These are phyloP conservation scores for Annulohypoxylon bovei DNA, from an alignment of 495 filamentous ascomycete species.

Conservation along the genomic window DNA sequence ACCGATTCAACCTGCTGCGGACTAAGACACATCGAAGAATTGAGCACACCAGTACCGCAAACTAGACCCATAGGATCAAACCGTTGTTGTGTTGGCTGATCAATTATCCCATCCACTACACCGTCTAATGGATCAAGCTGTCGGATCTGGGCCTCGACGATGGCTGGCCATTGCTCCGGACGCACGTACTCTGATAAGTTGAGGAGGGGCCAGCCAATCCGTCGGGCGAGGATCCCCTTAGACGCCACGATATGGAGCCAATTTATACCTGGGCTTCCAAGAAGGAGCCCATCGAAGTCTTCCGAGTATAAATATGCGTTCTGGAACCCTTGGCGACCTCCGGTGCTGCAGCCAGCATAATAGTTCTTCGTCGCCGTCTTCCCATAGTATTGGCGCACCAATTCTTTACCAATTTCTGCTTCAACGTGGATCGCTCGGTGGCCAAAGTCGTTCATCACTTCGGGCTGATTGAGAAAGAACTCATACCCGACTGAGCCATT, in stretches of 20 bases:
- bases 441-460: slow-evolving; percentile 41
- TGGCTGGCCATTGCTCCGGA: background rate
- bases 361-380: slow-evolving; percentile 2
- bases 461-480: slow-evolving; percentile 37
- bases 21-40: background rate
- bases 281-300: slow-evolving; percentile 23
- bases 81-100: background rate
- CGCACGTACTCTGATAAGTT: background rate
- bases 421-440: slow-evolving; percentile 6
- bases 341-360: slow-evolving; percentile 19
- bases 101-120: background rate
- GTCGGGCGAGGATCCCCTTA: slow-evolving; percentile 22
- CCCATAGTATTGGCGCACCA: slow-evolving; percentile 17
- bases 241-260: slow-evolving; percentile 28
- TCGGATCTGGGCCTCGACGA: background rate
- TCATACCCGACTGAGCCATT: slow-evolving; percentile 29
- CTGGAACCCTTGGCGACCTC: slow-evolving; percentile 18
- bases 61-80: background rate
- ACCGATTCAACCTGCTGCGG: background rate
- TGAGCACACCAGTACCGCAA: background rate
- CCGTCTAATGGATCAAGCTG: background rate
- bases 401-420: slow-evolving; percentile 18
- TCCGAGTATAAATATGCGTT: slow-evolving; percentile 11
- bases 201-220: background rate
- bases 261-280: slow-evolving; percentile 22